These are phyloP conservation scores for Malus fusca DNA, from an alignment of 306 rosid genomes.

Conservation along the genomic window DNA sequence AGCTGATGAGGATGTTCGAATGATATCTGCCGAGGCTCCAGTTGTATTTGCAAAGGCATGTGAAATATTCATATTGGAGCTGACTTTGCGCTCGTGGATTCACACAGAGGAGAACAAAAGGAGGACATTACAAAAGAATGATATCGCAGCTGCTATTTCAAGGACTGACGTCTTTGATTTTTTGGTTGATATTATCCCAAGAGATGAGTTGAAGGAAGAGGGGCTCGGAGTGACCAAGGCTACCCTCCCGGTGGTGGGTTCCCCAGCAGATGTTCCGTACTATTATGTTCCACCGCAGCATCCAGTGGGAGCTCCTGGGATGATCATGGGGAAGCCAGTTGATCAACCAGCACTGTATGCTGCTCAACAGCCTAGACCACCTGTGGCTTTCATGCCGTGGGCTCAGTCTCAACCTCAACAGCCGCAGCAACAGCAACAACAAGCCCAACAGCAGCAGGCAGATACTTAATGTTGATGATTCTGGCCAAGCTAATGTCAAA, in stretches of 20 bases:
- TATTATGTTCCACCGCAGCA: conserved; percentile 58
- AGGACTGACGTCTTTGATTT: conserved; percentile 73
- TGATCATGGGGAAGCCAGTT: conserved; percentile 81
- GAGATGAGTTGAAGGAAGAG: conserved; percentile 79
- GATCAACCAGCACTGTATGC: conserved; percentile 45
- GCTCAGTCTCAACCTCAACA: conserved; percentile 48
- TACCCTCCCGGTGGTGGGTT: conserved; percentile 50
- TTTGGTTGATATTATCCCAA: conserved; percentile 72
- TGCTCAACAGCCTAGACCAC: conserved; percentile 56
- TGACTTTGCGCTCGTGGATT: conserved; percentile 80
- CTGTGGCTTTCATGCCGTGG: conserved; percentile 73
- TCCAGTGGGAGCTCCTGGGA: conserved; percentile 51
- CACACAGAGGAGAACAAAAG: conserved; percentile 79
- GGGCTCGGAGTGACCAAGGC: conserved; percentile 68
- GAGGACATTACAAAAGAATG: conserved; percentile 75
- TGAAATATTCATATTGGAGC: conserved; percentile 71
- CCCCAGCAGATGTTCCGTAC: conserved; percentile 62
- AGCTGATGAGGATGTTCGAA: conserved; percentile 85
- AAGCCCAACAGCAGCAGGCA: conserved; percentile 40
- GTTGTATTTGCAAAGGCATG: conserved; percentile 79
- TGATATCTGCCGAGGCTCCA: conserved; percentile 80
- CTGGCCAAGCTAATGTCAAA: background rate
- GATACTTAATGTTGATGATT: conserved; percentile 33
- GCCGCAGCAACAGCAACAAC: conserved; percentile 47
- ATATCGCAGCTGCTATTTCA: conserved; percentile 67